A percentile compares a stretch with the other conserved stretches of the same genome.
phyloP scores from a whole-genome alignment of 768 basidiomycete genomes.

The Tulasnella sp. region DNA sequence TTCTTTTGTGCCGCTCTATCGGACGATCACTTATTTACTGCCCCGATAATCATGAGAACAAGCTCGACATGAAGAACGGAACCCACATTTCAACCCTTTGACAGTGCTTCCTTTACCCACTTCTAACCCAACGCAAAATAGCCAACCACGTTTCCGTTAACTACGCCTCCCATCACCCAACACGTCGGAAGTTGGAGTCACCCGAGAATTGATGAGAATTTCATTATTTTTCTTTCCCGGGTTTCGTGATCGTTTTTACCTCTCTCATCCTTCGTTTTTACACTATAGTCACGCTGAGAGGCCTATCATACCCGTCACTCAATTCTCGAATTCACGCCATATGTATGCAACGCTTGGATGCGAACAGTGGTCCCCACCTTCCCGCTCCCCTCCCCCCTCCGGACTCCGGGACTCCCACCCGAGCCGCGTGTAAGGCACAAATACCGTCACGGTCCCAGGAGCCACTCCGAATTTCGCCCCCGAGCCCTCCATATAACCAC shows the following conservation, averaged over 20 bases:
- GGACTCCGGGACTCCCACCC: not conserved
- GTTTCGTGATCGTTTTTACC: not conserved
- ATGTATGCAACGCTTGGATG: not conserved
- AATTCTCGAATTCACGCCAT: not conserved
- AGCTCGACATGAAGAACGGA: not conserved
- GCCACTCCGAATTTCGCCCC: not conserved
- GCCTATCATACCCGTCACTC: not conserved
- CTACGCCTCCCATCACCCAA: not conserved
- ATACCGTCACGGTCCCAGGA: not conserved
- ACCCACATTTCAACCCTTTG: not conserved
- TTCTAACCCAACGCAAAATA: not conserved
- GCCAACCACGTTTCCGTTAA: not conserved
- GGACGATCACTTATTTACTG: not conserved
- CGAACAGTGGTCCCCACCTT: not conserved
- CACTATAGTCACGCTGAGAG: not conserved
- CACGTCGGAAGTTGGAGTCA: not conserved
- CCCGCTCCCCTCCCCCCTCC: not conserved
- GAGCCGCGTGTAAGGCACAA: not conserved
- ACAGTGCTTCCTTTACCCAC: constrained; percentile 1
- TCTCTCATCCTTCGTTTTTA: not conserved
- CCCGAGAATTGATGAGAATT: not conserved
- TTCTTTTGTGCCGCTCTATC: not conserved
- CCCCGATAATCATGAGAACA: not conserved
- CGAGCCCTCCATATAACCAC: not conserved
- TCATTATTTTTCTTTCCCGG: not conserved